A percentile compares a stretch with the other conserved stretches of the same genome.
Evolutionary conservation across 2,329 filamentous ascomycete genomes (phyloP).

Genomic region (Tolypocladium album): DNA sequence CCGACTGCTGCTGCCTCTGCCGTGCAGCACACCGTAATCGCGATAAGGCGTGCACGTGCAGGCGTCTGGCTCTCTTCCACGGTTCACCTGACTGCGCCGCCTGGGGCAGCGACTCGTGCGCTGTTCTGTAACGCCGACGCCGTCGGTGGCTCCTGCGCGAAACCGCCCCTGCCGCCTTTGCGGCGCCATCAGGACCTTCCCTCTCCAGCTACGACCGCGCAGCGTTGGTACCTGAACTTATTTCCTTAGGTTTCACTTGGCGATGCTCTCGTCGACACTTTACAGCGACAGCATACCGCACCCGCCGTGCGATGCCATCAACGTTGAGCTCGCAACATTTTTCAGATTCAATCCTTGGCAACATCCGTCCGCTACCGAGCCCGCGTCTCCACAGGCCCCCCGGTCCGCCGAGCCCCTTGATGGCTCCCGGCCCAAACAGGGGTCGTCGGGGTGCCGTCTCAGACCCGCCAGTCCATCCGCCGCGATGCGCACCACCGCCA

Average conservation of each 20-base stretch:
- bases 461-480: slow-evolving; percentile 3
- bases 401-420: background rate
- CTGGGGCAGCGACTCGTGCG: background rate
- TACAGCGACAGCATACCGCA: too few relatives aligned
- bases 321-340: background rate
- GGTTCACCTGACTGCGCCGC: background rate
- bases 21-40: background rate
- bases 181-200: background rate
- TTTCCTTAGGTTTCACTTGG: background rate
- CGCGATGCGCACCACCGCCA: background rate
- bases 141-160: background rate
- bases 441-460: slow-evolving; percentile 18
- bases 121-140: background rate
- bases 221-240: too few relatives aligned
- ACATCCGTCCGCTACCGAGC: too few relatives aligned
- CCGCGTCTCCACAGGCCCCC: background rate
- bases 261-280: background rate
- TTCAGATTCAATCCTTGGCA: background rate
- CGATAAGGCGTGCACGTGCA: background rate
- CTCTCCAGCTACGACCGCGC: too few relatives aligned
- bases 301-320: background rate
- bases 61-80: background rate
- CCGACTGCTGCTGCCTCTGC: too few relatives aligned
- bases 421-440: slow-evolving; percentile 12
- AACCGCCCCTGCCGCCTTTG: background rate